A percentile compares a stretch with the other conserved stretches of the same genome.
Conservation (phyloP, 371 early-diverging fungal species). For the Batrachochytrium dendrobatidis region DNA sequence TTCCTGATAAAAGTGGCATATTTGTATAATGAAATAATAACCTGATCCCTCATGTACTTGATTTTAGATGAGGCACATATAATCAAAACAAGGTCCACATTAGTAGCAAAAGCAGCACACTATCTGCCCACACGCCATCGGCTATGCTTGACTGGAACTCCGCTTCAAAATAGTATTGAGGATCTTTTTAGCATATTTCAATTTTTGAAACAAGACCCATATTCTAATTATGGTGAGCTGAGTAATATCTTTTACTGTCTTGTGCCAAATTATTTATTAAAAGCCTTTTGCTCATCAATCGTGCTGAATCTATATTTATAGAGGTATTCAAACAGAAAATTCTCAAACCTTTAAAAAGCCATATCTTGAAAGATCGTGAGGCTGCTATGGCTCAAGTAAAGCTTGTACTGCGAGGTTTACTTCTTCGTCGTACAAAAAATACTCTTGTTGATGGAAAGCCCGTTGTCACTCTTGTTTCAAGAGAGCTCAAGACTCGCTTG, state of each 20-base stretch:
- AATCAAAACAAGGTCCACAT: slow-evolving; percentile 30
- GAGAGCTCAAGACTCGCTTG: slow-evolving; percentile 44
- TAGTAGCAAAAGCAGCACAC: slow-evolving; percentile 13
- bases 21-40: no score
- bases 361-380: neutral
- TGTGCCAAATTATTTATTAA: neutral
- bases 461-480: slow-evolving; percentile 51
- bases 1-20: no score
- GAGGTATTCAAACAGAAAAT: neutral
- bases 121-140: slow-evolving; percentile 13
- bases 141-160: slow-evolving; percentile 33
- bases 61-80: slow-evolving; percentile 36
- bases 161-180: slow-evolving; percentile 24
- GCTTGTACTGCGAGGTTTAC: slow-evolving; percentile 53
- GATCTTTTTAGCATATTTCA: slow-evolving; percentile 17
- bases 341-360: neutral
- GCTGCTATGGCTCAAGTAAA: slow-evolving; percentile 48
- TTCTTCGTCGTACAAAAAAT: slow-evolving; percentile 66
- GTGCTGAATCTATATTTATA: neutral
- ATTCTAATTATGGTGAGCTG: neutral
- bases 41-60: no score
- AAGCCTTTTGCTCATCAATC: no score
- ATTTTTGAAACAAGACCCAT: slow-evolving; percentile 19
- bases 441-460: slow-evolving; percentile 56
- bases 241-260: no score